Percentiles rank a stretch among this genome's conserved stretches.
phyloP scores from a whole-genome alignment of 192 early-diverging fungal genomes.

The Gigaspora rosea region DNA sequence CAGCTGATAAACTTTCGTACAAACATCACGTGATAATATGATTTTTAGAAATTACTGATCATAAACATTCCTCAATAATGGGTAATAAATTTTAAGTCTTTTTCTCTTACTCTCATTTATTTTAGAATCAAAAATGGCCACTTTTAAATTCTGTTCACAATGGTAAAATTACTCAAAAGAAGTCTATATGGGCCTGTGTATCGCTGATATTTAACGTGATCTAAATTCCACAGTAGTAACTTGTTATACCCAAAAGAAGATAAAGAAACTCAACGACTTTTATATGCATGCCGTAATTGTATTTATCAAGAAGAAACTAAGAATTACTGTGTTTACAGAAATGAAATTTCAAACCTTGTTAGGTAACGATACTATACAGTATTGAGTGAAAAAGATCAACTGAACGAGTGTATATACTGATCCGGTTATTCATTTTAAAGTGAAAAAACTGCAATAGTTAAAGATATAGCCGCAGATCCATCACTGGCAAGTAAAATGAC shows the following conservation, averaged over 20 bases:
- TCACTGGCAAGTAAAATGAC: slow-evolving; percentile 54
- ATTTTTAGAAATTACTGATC: no score
- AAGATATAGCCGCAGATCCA: slow-evolving; percentile 38
- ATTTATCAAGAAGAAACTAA: slow-evolving; percentile 69
- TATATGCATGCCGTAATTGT: slow-evolving; percentile 81
- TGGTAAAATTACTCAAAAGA: neutral
- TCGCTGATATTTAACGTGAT: neutral
- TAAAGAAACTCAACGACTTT: slow-evolving; percentile 48
- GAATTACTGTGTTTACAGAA: slow-evolving; percentile 72
- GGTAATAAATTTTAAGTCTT: neutral
- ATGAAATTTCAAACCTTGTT: slow-evolving; percentile 65
- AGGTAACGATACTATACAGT: slow-evolving; percentile 39
- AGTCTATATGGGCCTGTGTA: neutral
- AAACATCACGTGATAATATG: no score
- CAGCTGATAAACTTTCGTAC: no score
- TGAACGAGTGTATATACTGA: neutral
- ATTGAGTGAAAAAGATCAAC: neutral
- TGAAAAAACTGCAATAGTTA: slow-evolving; percentile 6
- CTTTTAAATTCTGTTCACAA: slow-evolving; percentile 16
- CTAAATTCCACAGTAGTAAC: slow-evolving; percentile 62
- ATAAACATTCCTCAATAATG: no score
- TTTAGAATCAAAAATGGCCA: slow-evolving; percentile 1
- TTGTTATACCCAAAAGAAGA: slow-evolving; percentile 82
- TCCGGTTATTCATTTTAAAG: neutral
- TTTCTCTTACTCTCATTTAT: neutral